phyloP scores from a whole-genome alignment of 202 grass and related monocot species.

The Carex arenaria region DNA sequence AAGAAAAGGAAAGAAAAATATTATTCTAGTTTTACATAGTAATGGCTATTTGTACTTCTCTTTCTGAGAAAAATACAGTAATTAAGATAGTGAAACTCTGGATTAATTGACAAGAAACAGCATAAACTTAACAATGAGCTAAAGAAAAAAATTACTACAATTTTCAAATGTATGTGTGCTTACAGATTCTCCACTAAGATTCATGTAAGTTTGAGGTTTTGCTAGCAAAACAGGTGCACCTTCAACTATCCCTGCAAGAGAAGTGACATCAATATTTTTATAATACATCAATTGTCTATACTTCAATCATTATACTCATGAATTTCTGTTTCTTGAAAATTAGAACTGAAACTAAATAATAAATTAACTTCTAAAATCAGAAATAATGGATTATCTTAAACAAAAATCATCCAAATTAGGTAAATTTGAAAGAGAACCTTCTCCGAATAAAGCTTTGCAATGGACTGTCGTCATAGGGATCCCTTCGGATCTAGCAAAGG shows the following conservation, averaged over 20 bases:
- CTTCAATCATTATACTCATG: not conserved
- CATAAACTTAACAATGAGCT: not conserved
- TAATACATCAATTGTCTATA: too few species aligned
- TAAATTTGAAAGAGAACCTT: slow-evolving; percentile 48
- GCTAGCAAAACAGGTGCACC: slow-evolving; percentile 70
- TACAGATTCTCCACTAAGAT: slow-evolving; percentile 98
- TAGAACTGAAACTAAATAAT: not conserved
- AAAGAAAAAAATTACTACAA: not conserved
- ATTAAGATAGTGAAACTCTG: not conserved
- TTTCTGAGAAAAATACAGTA: not conserved
- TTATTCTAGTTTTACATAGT: not conserved
- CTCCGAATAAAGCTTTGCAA: slow-evolving; percentile 83
- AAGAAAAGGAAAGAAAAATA: not conserved
- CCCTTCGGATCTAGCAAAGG: slow-evolving; percentile 58
- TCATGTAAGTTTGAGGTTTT: slow-evolving; percentile 90
- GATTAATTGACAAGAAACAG: not conserved
- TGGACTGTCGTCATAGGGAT: slow-evolving; percentile 59
- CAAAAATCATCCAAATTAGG: not conserved
- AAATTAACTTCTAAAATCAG: not conserved
- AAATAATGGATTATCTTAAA: not conserved
- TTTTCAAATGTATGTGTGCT: slow-evolving; percentile 12
- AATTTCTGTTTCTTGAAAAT: not conserved
- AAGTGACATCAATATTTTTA: not conserved
- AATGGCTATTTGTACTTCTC: not conserved
- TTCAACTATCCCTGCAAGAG: slow-evolving; percentile 64